Evolutionary conservation across 2,329 filamentous ascomycete genomes (phyloP).

Genomic region (Microascus cirrosus): DNA sequence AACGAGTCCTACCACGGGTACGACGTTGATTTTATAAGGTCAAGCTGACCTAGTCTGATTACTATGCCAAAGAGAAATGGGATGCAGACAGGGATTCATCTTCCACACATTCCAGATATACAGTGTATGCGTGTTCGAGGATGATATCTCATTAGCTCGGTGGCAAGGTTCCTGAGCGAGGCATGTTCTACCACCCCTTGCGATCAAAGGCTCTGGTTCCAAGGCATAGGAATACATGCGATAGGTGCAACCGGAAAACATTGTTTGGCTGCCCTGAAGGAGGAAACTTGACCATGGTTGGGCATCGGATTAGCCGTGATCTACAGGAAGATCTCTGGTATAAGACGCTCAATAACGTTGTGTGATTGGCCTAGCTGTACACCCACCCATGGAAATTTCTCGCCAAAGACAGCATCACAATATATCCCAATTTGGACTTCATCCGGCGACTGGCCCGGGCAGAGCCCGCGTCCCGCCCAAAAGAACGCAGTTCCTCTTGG

Average conservation of each 20-base stretch:
- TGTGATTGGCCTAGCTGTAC: neutral
- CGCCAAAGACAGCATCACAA: neutral
- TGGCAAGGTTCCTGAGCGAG: too few species aligned
- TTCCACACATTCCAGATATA: too few species aligned
- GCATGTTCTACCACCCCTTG: too few species aligned
- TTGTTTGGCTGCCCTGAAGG: neutral
- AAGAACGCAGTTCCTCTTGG: neutral
- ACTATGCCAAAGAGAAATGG: too few species aligned
- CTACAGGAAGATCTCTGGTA: neutral
- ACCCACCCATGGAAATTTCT: neutral
- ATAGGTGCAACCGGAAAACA: neutral
- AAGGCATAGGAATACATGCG: too few species aligned
- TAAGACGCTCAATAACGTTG: neutral
- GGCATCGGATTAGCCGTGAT: neutral
- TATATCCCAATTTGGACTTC: neutral
- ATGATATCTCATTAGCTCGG: too few species aligned
- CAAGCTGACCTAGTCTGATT: too few species aligned
- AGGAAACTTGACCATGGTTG: neutral
- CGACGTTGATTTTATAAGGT: too few species aligned
- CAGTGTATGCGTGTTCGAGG: too few species aligned
- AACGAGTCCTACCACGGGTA: too few species aligned
- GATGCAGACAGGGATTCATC: too few species aligned
- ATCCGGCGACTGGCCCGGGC: neutral
- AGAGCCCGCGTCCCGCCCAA: neutral
- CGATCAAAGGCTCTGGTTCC: too few species aligned